These are phyloP conservation scores for Fraxinus ornus DNA, from an alignment of 305 asterid species.

Conservation along the genomic window DNA sequence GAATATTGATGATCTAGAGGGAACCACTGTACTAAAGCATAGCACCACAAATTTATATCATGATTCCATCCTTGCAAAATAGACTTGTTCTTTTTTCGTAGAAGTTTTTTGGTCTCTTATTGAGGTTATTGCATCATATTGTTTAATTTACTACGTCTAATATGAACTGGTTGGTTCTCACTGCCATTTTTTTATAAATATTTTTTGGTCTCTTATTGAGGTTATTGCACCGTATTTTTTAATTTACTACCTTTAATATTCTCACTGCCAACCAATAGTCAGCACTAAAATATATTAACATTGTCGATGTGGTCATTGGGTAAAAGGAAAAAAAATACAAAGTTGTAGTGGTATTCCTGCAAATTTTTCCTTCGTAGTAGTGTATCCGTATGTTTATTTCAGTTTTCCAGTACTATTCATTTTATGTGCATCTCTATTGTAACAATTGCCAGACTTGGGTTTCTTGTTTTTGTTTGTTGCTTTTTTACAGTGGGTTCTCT, in stretches of 20 bases:
- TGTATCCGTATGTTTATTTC: conserved; percentile 5
- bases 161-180: conserved; percentile 4
- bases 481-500: conserved; percentile 92
- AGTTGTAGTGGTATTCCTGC: background rate
- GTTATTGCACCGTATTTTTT: background rate
- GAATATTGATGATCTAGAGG: background rate
- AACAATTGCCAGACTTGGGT: background rate
- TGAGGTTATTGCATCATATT: background rate
- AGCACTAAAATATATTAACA: background rate
- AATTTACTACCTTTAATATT: background rate
- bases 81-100: background rate
- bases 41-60: background rate
- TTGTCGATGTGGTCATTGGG: background rate
- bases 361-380: background rate
- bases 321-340: background rate
- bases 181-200: background rate
- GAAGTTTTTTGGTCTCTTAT: background rate
- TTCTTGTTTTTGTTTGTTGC: conserved; percentile 24
- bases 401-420: conserved; percentile 21
- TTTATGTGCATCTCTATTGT: conserved; percentile 10
- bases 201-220: background rate
- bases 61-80: conserved; percentile 10
- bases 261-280: conserved; percentile 4
- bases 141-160: background rate
- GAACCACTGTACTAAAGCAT: background rate